Conservation (phyloP, 352 stramenopile species). For the Stramenopiles sp. region DNA sequence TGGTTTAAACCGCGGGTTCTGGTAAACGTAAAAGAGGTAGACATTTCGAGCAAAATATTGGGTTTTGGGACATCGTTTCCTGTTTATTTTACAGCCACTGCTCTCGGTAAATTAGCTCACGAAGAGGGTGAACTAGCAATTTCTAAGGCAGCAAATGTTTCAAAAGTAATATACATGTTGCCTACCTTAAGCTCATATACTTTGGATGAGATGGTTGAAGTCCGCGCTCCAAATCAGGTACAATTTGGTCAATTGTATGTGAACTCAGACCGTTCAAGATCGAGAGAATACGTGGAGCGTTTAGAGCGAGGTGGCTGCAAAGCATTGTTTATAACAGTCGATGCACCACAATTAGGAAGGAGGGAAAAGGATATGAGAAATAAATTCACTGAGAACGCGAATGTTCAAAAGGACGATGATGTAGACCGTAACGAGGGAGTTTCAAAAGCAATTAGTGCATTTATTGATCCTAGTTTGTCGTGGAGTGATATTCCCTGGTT, state of each 20-base stretch:
- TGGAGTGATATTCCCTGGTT: slow-evolving; percentile 74
- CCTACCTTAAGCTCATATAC: neutral
- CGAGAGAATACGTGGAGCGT: slow-evolving; percentile 59
- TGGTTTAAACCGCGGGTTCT: neutral
- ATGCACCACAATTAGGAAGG: slow-evolving; percentile 83
- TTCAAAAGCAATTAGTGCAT: slow-evolving; percentile 48
- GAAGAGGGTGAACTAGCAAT: neutral
- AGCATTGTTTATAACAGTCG: slow-evolving; percentile 79
- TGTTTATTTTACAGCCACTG: neutral
- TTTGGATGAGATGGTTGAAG: neutral
- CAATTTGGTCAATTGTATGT: neutral
- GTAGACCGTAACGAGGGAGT: slow-evolving; percentile 25
- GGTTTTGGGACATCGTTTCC: neutral
- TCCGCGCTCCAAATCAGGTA: neutral
- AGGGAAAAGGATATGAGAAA: slow-evolving; percentile 83
- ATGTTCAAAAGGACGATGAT: slow-evolving; percentile 34
- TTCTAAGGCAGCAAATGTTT: neutral
- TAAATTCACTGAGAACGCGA: slow-evolving; percentile 52
- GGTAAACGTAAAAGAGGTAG: neutral
- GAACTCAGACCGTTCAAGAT: neutral
- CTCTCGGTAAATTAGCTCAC: neutral
- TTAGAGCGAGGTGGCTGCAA: slow-evolving; percentile 79
- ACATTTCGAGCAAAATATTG: neutral
- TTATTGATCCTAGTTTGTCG: slow-evolving; percentile 81
- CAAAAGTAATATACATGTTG: neutral